Conservation (phyloP, 1,284 basidiomycete genomes). For the Ganoderma leucocontextum region DNA sequence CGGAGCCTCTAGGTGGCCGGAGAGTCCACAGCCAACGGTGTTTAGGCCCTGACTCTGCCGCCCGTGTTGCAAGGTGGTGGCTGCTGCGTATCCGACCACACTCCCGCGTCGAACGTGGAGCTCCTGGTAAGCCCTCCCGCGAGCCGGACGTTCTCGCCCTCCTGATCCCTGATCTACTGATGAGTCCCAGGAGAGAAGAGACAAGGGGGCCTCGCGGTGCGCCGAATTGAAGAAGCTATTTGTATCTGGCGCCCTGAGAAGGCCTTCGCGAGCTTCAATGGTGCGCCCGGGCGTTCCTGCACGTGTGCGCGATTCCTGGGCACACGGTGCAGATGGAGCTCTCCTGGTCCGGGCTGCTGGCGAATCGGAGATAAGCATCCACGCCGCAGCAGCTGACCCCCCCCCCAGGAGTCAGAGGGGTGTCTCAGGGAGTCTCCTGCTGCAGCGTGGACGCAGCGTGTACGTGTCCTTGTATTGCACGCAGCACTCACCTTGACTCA, state of each 20-base stretch:
- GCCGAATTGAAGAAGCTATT: constrained; percentile 17
- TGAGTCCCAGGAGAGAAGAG: background rate
- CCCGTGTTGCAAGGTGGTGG: background rate
- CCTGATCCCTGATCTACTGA: background rate
- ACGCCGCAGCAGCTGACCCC: constrained; percentile 18
- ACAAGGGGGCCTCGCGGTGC: background rate
- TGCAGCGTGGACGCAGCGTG: constrained; percentile 17
- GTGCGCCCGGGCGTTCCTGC: constrained; percentile 23
- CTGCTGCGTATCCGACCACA: constrained; percentile 1
- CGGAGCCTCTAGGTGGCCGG: background rate
- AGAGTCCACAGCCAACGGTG: background rate
- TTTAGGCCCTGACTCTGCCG: background rate
- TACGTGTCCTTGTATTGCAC: constrained; percentile 4
- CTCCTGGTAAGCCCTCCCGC: constrained; percentile 23
- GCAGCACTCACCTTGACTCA: constrained; percentile 5
- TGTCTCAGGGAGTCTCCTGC: background rate
- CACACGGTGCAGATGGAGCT: background rate
- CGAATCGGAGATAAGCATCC: constrained; percentile 33
- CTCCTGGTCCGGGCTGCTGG: constrained; percentile 19
- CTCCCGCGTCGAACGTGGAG: constrained; percentile 28
- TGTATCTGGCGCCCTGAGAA: constrained; percentile 18
- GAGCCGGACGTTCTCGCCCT: constrained; percentile 18
- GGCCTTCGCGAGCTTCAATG: constrained; percentile 12
- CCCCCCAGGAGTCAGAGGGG: background rate
- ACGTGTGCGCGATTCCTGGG: constrained; percentile 17